Evolutionary conservation across 495 filamentous ascomycete species (phyloP).

Genomic region (Penicillium flavigenum): DNA sequence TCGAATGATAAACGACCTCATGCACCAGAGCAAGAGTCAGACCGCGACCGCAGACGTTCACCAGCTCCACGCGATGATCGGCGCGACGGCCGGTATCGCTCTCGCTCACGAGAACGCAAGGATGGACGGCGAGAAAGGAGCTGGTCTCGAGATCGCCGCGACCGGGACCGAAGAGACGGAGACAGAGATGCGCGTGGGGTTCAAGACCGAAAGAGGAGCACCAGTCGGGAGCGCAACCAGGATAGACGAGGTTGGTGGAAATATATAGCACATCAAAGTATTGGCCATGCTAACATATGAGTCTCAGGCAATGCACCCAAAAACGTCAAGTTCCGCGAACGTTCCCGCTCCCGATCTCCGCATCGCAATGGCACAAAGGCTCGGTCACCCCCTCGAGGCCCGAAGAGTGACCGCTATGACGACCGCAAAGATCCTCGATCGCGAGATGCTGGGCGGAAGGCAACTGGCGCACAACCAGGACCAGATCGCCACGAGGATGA

Average conservation of each 20-base stretch:
- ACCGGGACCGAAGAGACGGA: slow-evolving; percentile 39
- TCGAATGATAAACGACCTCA: slow-evolving; percentile 36
- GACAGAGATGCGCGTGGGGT: slow-evolving; percentile 42
- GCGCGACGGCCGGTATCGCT: slow-evolving; percentile 41
- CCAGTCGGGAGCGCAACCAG: slow-evolving; percentile 47
- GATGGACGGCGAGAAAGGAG: slow-evolving; percentile 43
- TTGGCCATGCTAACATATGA: not conserved
- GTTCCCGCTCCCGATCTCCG: slow-evolving; percentile 46
- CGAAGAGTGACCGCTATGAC: slow-evolving; percentile 34
- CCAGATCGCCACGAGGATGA: slow-evolving; percentile 34
- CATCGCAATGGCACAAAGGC: slow-evolving; percentile 40
- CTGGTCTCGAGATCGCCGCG: slow-evolving; percentile 48
- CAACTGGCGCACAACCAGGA: slow-evolving; percentile 29
- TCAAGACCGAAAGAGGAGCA: slow-evolving; percentile 46
- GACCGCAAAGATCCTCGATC: slow-evolving; percentile 35
- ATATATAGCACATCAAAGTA: not conserved
- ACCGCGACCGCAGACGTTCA: slow-evolving; percentile 40
- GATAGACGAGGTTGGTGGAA: slow-evolving; percentile 42
- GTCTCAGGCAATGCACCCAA: slow-evolving; percentile 33
- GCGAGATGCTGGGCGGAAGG: slow-evolving; percentile 22
- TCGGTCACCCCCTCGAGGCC: slow-evolving; percentile 36
- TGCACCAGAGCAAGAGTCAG: slow-evolving; percentile 32
- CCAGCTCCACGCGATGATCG: slow-evolving; percentile 31
- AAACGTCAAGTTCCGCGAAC: slow-evolving; percentile 42
- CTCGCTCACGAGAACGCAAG: slow-evolving; percentile 44